Percentiles rank a stretch among this genome's conserved stretches.
These are phyloP conservation scores for Raffaelea arxii DNA, from an alignment of 2,329 filamentous ascomycete genomes.

Conservation along the genomic window DNA sequence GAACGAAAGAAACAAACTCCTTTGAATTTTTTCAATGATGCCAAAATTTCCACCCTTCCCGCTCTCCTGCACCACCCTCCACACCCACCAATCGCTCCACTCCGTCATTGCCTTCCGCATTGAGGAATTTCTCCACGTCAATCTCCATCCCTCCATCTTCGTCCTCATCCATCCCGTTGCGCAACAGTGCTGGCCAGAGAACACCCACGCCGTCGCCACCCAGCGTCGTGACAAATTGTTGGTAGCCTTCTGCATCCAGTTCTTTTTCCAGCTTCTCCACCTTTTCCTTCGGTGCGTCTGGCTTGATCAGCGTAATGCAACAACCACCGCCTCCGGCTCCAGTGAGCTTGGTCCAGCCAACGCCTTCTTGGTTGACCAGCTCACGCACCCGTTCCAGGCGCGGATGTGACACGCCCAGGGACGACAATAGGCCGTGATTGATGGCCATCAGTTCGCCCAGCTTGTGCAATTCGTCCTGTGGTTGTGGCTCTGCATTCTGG, in stretches of 20 bases:
- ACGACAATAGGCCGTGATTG: constrained; percentile 87
- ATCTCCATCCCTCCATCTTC: constrained; percentile 83
- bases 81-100: constrained; percentile 85
- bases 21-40: constrained; percentile 5
- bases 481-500: background rate
- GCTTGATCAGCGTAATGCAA: constrained; percentile 81
- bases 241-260: constrained; percentile 63
- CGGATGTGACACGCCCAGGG: constrained; percentile 88
- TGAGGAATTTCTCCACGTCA: constrained; percentile 73
- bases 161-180: constrained; percentile 72
- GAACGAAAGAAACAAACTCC: too few relatives aligned
- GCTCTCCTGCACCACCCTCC: constrained; percentile 53
- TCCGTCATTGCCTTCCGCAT: constrained; percentile 72
- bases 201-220: constrained; percentile 92
- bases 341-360: constrained; percentile 96
- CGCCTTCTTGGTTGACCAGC: constrained; percentile 76
- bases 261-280: constrained; percentile 55
- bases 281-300: constrained; percentile 45
- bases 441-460: constrained; percentile 85
- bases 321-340: constrained; percentile 93
- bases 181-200: constrained; percentile 82
- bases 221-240: constrained; percentile 78
- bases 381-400: constrained; percentile 85
- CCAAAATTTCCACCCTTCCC: constrained; percentile 85
- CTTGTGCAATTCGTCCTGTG: constrained; percentile 55